A percentile compares a stretch with the other conserved stretches of the same genome.
These are phyloP conservation scores for Thermothielavioides terrestris DNA, from an alignment of 495 filamentous ascomycete genomes.

Conservation along the genomic window DNA sequence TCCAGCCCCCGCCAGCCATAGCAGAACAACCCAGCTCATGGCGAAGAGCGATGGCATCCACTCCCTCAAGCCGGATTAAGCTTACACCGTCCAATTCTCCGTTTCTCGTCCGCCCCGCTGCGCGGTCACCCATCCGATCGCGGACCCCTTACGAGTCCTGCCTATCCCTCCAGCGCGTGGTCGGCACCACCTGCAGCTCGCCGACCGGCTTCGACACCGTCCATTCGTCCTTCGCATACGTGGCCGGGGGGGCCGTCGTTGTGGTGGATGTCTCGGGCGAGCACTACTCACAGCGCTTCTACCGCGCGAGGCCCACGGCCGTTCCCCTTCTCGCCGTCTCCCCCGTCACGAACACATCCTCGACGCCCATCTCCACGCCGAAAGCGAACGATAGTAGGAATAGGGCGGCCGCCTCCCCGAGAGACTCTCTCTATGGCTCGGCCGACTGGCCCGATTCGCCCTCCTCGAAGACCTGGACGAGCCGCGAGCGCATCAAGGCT, in stretches of 20 bases:
- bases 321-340: conserved; percentile 49
- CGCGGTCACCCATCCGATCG: conserved; percentile 50
- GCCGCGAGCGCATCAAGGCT: conserved; percentile 85
- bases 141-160: conserved; percentile 37
- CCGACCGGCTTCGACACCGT: conserved; percentile 81
- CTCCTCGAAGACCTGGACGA: conserved; percentile 63
- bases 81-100: conserved; percentile 76
- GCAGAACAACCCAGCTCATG: conserved; percentile 36
- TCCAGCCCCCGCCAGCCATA: neutral
- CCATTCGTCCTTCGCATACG: conserved; percentile 73
- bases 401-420: conserved; percentile 43
- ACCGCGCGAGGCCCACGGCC: conserved; percentile 74
- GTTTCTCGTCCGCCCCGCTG: conserved; percentile 49
- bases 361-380: conserved; percentile 54
- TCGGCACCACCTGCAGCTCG: conserved; percentile 78
- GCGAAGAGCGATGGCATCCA: conserved; percentile 48
- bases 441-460: conserved; percentile 52
- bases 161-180: conserved; percentile 69
- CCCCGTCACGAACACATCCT: conserved; percentile 29
- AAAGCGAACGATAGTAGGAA: conserved; percentile 55
- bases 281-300: conserved; percentile 75
- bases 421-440: conserved; percentile 44
- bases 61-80: conserved; percentile 57
- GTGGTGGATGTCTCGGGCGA: conserved; percentile 73
- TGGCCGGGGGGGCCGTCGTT: conserved; percentile 87